phyloP scores from a whole-genome alignment of 2,329 filamentous ascomycete species.

The Curvularia verruculosa region DNA sequence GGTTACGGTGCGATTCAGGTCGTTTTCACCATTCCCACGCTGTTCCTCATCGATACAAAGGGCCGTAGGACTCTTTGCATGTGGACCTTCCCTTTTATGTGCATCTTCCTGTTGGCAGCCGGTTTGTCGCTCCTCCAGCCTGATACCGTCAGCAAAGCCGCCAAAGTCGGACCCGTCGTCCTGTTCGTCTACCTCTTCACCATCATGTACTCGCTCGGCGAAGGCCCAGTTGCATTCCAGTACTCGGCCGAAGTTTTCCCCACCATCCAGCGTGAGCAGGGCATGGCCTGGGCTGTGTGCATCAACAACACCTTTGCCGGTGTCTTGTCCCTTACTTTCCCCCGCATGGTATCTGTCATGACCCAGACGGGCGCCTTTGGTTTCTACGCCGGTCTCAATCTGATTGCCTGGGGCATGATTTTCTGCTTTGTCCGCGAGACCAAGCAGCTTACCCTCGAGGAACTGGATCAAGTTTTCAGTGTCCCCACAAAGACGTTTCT shows the following conservation, averaged over 20 bases:
- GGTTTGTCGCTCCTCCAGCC: constrained; percentile 45
- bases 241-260: constrained; percentile 49
- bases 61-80: constrained; percentile 43
- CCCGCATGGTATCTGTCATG: constrained; percentile 49
- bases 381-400: constrained; percentile 51
- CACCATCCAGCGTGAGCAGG: constrained; percentile 49
- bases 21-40: constrained; percentile 45
- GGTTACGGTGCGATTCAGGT: constrained; percentile 48
- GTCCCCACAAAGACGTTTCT: constrained; percentile 48
- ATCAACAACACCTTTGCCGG: constrained; percentile 54
- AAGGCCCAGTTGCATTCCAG: constrained; percentile 59
- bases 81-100: constrained; percentile 48
- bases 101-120: constrained; percentile 44
- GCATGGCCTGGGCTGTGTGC: constrained; percentile 51
- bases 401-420: constrained; percentile 50
- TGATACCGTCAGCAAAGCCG: constrained; percentile 22
- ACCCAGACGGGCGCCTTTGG: constrained; percentile 48
- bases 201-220: constrained; percentile 46
- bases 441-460: constrained; percentile 49
- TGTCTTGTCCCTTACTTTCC: constrained; percentile 48
- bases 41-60: constrained; percentile 50
- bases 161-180: constrained; percentile 43
- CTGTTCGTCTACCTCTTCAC: constrained; percentile 30
- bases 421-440: constrained; percentile 50
- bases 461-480: constrained; percentile 46